Conservation (phyloP, 1,139 yeast species). For the Hemisphaericaspora subhashii region DNA sequence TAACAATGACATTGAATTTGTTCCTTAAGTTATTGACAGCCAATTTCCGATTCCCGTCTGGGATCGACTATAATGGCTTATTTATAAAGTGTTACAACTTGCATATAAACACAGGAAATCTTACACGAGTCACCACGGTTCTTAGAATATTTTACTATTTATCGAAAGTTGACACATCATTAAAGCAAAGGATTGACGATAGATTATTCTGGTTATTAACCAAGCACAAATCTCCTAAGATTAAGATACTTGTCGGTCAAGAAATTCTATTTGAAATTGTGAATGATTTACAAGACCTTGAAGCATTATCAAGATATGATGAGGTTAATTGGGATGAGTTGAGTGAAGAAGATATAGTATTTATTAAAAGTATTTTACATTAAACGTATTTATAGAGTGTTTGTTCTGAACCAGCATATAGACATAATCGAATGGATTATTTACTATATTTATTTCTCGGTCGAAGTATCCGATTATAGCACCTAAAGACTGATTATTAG, state of each 20-base stretch:
- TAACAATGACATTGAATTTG: constrained; percentile 27
- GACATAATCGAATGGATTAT: too few relatives aligned
- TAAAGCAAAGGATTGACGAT: constrained; percentile 18
- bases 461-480: too few relatives aligned
- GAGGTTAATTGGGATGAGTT: constrained; percentile 23
- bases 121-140: constrained; percentile 31
- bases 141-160: constrained; percentile 39
- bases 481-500: constrained; percentile 29
- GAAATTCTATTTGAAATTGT: constrained; percentile 30
- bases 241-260: constrained; percentile 33
- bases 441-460: too few relatives aligned
- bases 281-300: constrained; percentile 19
- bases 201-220: constrained; percentile 32
- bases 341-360: constrained; percentile 6
- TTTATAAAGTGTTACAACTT: constrained; percentile 57
- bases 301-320: constrained; percentile 7
- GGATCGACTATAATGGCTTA: constrained; percentile 18
- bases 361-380: constrained; percentile 3
- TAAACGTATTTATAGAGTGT: not conserved
- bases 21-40: constrained; percentile 41
- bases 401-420: too few relatives aligned
- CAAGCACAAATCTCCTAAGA: constrained; percentile 28
- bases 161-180: constrained; percentile 12
- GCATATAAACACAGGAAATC: constrained; percentile 47
- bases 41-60: constrained; percentile 12